phyloP scores from a whole-genome alignment of 306 rosid genomes.

The Inga oerstediana region DNA sequence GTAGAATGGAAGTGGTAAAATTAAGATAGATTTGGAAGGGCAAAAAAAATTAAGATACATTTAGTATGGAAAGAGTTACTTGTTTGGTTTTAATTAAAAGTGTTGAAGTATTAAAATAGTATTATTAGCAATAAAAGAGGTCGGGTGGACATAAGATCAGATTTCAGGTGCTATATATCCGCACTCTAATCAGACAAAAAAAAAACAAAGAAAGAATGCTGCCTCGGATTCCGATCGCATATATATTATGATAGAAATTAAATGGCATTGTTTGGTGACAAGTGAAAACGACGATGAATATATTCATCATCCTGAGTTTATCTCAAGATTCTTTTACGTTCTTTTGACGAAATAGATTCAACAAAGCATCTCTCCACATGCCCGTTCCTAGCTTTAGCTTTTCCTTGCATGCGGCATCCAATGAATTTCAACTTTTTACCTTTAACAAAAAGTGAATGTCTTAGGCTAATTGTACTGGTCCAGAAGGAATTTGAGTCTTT shows the following conservation, averaged over 20 bases:
- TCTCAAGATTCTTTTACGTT: constrained; percentile 23
- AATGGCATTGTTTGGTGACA: constrained; percentile 6
- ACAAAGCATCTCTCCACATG: constrained; percentile 9
- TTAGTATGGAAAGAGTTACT: not conserved
- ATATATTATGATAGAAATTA: not conserved
- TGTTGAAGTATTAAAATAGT: not conserved
- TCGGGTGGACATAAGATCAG: not conserved
- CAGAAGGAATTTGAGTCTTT: too few species aligned
- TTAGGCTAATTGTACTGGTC: not conserved
- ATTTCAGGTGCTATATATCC: constrained; percentile 30
- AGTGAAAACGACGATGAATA: constrained; percentile 21
- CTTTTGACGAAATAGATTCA: constrained; percentile 34
- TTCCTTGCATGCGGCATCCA: not conserved
- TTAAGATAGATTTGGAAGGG: not conserved
- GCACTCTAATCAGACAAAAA: constrained; percentile 8
- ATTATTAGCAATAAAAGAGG: not conserved
- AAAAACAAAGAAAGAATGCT: not conserved
- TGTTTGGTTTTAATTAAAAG: not conserved
- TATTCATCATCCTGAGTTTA: not conserved
- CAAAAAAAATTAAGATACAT: too few species aligned
- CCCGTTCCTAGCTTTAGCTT: not conserved
- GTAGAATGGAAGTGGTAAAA: not conserved
- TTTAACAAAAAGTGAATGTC: not conserved
- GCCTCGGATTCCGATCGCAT: constrained; percentile 34
- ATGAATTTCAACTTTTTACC: not conserved